Evolutionary conservation across 2,329 filamentous ascomycete species (phyloP).

Genomic region (Dichotomopilus funicola): DNA sequence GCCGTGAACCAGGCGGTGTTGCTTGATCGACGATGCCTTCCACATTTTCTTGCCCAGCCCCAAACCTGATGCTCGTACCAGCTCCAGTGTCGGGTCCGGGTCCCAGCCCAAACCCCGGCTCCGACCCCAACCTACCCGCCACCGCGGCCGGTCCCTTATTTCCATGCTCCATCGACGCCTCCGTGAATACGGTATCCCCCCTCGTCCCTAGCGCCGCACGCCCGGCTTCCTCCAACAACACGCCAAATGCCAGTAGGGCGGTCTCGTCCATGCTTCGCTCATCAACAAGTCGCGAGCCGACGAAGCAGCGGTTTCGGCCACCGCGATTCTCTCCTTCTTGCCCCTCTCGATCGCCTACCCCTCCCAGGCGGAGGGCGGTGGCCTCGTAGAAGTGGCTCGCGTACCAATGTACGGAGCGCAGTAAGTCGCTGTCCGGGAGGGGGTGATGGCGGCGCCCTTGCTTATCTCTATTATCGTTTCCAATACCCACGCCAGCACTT

Average conservation of each 20-base stretch:
- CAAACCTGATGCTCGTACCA: too few relatives aligned
- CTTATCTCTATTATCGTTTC: too few relatives aligned
- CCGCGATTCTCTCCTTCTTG: too few relatives aligned
- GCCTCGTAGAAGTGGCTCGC: conserved; percentile 58
- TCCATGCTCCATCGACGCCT: conserved; percentile 36
- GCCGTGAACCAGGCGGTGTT: background rate
- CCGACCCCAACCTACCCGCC: background rate
- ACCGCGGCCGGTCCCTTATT: conserved; percentile 5
- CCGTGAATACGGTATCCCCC: conserved; percentile 67
- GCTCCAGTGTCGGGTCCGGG: too few relatives aligned
- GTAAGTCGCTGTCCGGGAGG: conserved; percentile 62
- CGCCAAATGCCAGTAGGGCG: conserved; percentile 66
- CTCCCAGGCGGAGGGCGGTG: conserved; percentile 22
- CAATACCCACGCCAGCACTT: too few relatives aligned
- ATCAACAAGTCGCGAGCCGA: conserved; percentile 33
- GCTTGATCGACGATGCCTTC: background rate
- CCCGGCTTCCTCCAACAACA: conserved; percentile 66
- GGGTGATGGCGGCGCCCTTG: conserved; percentile 25
- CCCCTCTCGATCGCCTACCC: too few relatives aligned
- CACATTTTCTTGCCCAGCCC: background rate
- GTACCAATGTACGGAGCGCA: conserved; percentile 64
- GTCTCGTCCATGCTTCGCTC: conserved; percentile 69
- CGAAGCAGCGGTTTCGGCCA: conserved; percentile 6
- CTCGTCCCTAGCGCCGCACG: conserved; percentile 53
- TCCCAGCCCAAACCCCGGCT: background rate